These are phyloP conservation scores for Blastobotrys indianensis DNA, from an alignment of 1,139 yeast species.

Conservation along the genomic window DNA sequence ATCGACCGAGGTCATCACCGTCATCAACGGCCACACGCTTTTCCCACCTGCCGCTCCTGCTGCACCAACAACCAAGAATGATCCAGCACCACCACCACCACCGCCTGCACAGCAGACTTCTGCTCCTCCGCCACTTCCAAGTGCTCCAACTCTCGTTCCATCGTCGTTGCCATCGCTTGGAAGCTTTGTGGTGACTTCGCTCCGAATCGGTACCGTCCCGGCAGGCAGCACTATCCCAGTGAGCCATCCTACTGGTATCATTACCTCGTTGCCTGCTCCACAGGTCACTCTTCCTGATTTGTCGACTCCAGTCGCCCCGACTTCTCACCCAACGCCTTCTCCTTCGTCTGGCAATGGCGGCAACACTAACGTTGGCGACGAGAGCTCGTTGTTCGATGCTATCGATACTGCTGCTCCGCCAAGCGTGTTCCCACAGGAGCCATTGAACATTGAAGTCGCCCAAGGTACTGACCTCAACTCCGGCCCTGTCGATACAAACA, in stretches of 20 bases:
- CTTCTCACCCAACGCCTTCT: slow-evolving; percentile 12
- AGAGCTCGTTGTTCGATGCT: slow-evolving; percentile 44
- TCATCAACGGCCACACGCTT: not conserved
- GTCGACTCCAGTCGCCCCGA: slow-evolving; percentile 5
- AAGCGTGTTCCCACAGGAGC: slow-evolving; percentile 43
- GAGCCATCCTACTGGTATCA: too few relatives aligned
- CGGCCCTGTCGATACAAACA: slow-evolving; percentile 52
- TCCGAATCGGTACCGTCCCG: not conserved
- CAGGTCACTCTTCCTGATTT: slow-evolving; percentile 10
- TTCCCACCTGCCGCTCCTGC: not conserved
- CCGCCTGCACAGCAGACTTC: not conserved
- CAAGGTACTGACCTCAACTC: slow-evolving; percentile 42
- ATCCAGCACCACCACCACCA: slow-evolving; percentile 1
- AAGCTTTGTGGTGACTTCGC: too few relatives aligned
- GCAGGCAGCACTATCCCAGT: not conserved
- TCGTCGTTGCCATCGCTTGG: not conserved
- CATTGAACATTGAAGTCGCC: slow-evolving; percentile 41
- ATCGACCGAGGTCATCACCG: too few relatives aligned
- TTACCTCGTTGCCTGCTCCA: slow-evolving; percentile 6
- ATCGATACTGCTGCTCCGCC: slow-evolving; percentile 48
- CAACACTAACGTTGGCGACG: slow-evolving; percentile 12
- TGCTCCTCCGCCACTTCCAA: slow-evolving; percentile 1
- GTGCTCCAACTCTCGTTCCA: slow-evolving; percentile 1
- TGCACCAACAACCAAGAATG: not conserved
- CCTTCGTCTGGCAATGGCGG: slow-evolving; percentile 14